A percentile compares a stretch with the other conserved stretches of the same genome.
Conservation (phyloP, 805 yeast genomes). For the Candida vaughaniae region DNA sequence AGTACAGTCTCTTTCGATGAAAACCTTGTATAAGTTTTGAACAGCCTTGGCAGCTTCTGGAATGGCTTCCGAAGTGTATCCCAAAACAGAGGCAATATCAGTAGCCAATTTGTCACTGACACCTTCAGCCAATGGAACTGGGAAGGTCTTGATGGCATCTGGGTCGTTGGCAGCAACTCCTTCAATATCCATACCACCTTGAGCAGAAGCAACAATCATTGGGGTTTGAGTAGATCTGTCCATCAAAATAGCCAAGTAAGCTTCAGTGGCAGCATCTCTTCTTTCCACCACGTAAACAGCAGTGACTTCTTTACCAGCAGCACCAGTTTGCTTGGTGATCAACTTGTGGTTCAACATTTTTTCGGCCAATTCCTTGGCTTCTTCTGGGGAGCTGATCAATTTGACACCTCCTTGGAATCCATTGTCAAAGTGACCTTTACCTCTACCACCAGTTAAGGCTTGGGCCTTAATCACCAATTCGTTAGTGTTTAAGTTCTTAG, state of each 20-base stretch:
- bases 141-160: constrained; percentile 84
- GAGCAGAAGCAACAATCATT: constrained; percentile 90
- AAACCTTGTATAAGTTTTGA: constrained; percentile 83
- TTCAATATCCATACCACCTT: constrained; percentile 99
- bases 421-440: constrained; percentile 95
- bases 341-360: constrained; percentile 91
- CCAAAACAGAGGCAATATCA: constrained; percentile 75
- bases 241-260: constrained; percentile 90
- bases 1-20: constrained; percentile 90
- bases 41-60: constrained; percentile 87
- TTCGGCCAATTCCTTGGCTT: constrained; percentile 80
- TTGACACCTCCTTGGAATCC: constrained; percentile 97
- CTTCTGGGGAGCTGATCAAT: constrained; percentile 78
- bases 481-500: constrained; percentile 69
- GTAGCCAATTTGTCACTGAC: constrained; percentile 75
- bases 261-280: constrained; percentile 90
- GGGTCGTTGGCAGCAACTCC: constrained; percentile 95
- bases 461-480: constrained; percentile 97
- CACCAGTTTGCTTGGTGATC: constrained; percentile 97
- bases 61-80: constrained; percentile 74
- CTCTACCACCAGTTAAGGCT: constrained; percentile 99
- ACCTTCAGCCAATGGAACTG: constrained; percentile 74
- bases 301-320: constrained; percentile 94
- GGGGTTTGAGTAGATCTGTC: constrained; percentile 92
- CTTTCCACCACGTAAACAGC: constrained; percentile 96